Conservation (phyloP, 2,329 filamentous ascomycete genomes). For the Trichoderma citrinoviride region DNA sequence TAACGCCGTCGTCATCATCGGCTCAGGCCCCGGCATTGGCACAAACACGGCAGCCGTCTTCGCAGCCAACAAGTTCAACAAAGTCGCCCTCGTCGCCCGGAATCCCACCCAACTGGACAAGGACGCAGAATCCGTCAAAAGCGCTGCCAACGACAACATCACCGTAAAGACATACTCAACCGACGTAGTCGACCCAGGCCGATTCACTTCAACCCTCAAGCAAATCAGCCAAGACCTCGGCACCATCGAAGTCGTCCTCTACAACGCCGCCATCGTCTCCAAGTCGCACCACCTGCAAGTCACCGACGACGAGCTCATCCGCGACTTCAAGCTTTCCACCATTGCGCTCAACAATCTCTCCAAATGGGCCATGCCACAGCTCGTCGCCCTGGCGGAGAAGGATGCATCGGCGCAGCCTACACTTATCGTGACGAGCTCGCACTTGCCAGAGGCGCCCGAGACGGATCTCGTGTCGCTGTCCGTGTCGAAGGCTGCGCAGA, state of each 20-base stretch:
- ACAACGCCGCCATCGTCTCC: constrained; percentile 51
- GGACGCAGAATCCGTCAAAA: constrained; percentile 35
- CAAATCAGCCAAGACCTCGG: constrained; percentile 41
- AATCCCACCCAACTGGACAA: constrained; percentile 40
- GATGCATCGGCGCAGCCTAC: constrained; percentile 39
- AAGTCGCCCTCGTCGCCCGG: constrained; percentile 49
- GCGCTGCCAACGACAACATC: constrained; percentile 29
- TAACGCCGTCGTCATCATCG: constrained; percentile 64
- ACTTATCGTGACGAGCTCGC: constrained; percentile 48
- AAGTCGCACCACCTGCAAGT: constrained; percentile 43
- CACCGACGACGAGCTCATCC: constrained; percentile 44
- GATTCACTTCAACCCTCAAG: constrained; percentile 39
- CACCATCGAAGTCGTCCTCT: constrained; percentile 48
- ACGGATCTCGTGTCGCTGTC: constrained; percentile 49
- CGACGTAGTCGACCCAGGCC: constrained; percentile 42
- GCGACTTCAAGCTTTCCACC: constrained; percentile 50
- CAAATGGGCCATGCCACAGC: constrained; percentile 46
- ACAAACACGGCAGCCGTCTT: constrained; percentile 87
- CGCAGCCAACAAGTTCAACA: constrained; percentile 75
- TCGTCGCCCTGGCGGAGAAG: constrained; percentile 35
- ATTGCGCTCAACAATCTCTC: constrained; percentile 47
- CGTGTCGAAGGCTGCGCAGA: constrained; percentile 50
- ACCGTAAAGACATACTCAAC: constrained; percentile 43
- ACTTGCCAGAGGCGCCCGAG: constrained; percentile 46
- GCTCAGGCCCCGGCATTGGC: constrained; percentile 87